Percentiles rank a stretch among this genome's conserved stretches.
These are phyloP conservation scores for Wakefieldia striispora DNA, from an alignment of 768 basidiomycete genomes.

Conservation along the genomic window DNA sequence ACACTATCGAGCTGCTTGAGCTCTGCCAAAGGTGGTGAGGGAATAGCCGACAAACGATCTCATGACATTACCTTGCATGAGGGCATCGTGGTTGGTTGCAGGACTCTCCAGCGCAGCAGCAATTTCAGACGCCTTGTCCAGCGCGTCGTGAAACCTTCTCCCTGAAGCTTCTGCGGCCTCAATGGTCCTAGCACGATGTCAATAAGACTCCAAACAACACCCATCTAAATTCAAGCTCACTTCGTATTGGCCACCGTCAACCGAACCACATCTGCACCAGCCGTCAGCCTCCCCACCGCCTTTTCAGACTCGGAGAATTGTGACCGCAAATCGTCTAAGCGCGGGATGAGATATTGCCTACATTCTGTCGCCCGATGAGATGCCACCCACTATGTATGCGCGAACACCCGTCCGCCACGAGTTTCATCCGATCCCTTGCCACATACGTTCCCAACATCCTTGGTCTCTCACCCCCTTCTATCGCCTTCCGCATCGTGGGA, in stretches of 20 bases:
- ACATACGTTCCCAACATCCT: slow-evolving; percentile 82
- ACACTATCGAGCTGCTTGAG: slow-evolving; percentile 60
- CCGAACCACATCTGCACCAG: slow-evolving; percentile 61
- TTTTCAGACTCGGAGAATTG: slow-evolving; percentile 56
- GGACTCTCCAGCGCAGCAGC: slow-evolving; percentile 56
- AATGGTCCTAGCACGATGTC: slow-evolving; percentile 41
- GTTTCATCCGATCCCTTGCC: slow-evolving; percentile 71
- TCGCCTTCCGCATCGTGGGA: slow-evolving; percentile 59
- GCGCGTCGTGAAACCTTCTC: slow-evolving; percentile 56
- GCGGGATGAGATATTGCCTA: not conserved
- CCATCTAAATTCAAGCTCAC: slow-evolving; percentile 33
- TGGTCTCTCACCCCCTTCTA: slow-evolving; percentile 65
- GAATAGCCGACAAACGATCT: not conserved
- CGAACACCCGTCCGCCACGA: slow-evolving; percentile 71
- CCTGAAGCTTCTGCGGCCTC: slow-evolving; percentile 58
- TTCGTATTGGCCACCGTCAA: slow-evolving; percentile 42
- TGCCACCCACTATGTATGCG: slow-evolving; percentile 60
- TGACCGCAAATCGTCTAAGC: slow-evolving; percentile 53
- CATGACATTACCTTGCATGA: slow-evolving; percentile 48
- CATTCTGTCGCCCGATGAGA: not conserved
- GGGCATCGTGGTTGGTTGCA: slow-evolving; percentile 45
- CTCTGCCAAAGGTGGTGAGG: slow-evolving; percentile 40
- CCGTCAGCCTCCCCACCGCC: slow-evolving; percentile 49
- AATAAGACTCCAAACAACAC: not conserved
- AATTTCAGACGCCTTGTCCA: slow-evolving; percentile 53